Conservation (phyloP, 192 early-diverging fungal species). For the Umbelopsis ramanniana region DNA sequence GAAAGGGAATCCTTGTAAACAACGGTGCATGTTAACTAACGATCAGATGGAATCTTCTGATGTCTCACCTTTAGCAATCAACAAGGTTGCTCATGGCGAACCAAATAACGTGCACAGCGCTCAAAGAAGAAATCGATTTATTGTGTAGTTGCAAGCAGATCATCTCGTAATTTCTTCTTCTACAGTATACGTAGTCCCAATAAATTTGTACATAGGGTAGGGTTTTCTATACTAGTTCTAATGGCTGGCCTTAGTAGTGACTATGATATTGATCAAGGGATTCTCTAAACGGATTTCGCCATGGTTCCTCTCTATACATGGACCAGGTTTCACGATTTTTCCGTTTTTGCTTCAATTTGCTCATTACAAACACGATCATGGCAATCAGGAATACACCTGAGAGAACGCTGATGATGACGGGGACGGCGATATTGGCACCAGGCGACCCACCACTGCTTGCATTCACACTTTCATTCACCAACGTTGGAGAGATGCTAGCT, state of each 20-base stretch:
- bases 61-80: background rate
- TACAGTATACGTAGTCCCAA: background rate
- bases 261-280: background rate
- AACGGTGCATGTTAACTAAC: no score
- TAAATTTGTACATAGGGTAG: conserved; percentile 8
- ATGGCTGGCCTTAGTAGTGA: background rate
- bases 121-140: conserved; percentile 16
- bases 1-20: no score
- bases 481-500: background rate
- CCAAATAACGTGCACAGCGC: background rate
- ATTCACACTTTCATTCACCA: background rate
- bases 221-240: background rate
- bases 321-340: background rate
- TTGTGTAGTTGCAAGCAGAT: conserved; percentile 12
- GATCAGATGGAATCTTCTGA: background rate
- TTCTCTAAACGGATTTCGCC: background rate
- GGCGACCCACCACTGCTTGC: background rate
- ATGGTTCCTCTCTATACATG: background rate
- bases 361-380: background rate
- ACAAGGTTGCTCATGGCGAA: background rate
- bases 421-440: background rate
- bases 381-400: background rate
- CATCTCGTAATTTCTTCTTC: background rate
- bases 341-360: background rate
- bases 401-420: background rate